Evolutionary conservation across 768 basidiomycete species (phyloP), one percentile per base, ranked within the genome.

Genomic region (Pilatotrama ljubarskyi): DNA sequence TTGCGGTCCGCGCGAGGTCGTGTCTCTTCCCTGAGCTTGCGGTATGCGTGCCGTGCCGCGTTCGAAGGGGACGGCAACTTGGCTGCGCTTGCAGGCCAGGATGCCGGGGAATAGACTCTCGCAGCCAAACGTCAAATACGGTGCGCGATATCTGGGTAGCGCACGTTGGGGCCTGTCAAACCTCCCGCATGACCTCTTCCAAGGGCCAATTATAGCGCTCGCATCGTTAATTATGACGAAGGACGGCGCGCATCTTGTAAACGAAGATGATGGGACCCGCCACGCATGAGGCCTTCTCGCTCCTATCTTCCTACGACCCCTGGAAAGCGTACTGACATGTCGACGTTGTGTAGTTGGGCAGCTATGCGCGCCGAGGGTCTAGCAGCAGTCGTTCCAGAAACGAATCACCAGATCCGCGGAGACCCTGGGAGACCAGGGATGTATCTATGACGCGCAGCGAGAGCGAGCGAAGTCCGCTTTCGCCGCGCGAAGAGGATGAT

Each of bases 341-440:
- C 6, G 10, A 20, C 17, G 24, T 14, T 50, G 1, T 43, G 3
- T 37, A 69, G 68, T 38, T 70, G 26, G 67, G 63, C 44, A 63
- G 50, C 60, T 70, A 70, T 55, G 55, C 65, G 14, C 64, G 67
- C 8, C 63, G 66, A 4, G 46, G 57, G 17, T 62, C 66, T 2
- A 64, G 59, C 37, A 52, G 26, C 10, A 66, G 63, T 32, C 60
- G 62, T 13, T 59, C 62, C 0, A 49, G 55, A 47, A 63, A 32
- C 56, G 66, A 47, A 51, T 61, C 51, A 18, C 53, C 53, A 29
- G 47, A 44, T 50, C 59, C 42, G 24, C 47, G 55, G 52, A 44
- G 46, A 37, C 57, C 41, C n/a, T 58, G 60, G 50, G 66, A 61
- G 17, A 35, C 47, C 11, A 38, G 60, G 20, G 62, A 66, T 37